Evolutionary conservation across 2,329 filamentous ascomycete genomes (phyloP), one percentile per base, ranked within the genome.

Genomic region (Alternaria sp.): DNA sequence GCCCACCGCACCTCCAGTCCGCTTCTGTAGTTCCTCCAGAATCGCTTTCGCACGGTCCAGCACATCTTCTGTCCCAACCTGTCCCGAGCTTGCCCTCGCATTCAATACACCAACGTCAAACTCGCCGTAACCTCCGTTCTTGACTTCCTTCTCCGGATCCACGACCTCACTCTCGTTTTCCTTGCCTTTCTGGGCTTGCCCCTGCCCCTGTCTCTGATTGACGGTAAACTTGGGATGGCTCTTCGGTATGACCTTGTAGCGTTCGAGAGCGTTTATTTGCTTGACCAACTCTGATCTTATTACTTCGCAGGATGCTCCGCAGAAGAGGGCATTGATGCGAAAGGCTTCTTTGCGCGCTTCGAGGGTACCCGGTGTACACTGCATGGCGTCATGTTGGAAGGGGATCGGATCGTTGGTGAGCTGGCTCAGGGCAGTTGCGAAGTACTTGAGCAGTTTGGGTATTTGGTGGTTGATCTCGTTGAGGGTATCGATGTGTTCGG

Each of bases 61-160:
- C 47, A 97, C 82, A 81, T 97, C 93, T 2, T 88, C 87, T 75
- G 96, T 93, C 85, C 95, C 96, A 67, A 93, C 91, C 72, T 90
- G 88, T 60, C 92, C 92, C 66, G 90, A 90, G 67, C 92, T 91
- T 65, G 92, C 93, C 61, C 93, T 87, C 73, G 92, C 94, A 77
- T 97, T 98, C 72, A 98, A 81, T 88, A 92, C 95, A 30, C 94
- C 94, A 14, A 96, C 90, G 76, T 97, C 94, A 57, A 97, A 84
- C 82, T 81, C 78, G 8, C 84, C 84, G 47, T 85, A 69, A 8
- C 84, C 84, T 12, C 81, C 82, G 68, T 85, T 85, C 56, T 76
- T 82, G 11, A 80, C 74, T 7, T 63, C 65, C 6, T 65, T 72
- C 51, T 77, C 73, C 3, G 69, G 61, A 49, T 77, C 72, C 46